These are phyloP conservation scores for Nemania sp. DNA, from an alignment of 2,329 filamentous ascomycete species.

Conservation along the genomic window DNA sequence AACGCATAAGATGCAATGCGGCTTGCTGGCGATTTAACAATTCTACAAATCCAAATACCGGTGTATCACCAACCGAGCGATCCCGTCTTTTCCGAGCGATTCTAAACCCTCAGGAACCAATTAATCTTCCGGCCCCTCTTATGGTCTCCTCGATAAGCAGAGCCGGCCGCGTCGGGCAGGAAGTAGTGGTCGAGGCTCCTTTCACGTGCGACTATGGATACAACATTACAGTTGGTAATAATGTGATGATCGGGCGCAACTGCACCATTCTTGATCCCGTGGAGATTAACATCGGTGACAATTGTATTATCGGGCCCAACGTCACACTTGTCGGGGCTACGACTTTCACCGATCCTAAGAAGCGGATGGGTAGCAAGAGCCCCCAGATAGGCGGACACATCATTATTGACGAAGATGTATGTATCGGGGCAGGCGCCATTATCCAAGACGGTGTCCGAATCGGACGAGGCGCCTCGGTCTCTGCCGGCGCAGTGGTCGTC, in stretches of 20 bases:
- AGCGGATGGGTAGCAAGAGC: conserved; percentile 73
- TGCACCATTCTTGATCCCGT: conserved; percentile 89
- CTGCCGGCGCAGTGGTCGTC: conserved; percentile 83
- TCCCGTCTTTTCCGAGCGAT: conserved; percentile 73
- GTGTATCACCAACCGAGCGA: conserved; percentile 70
- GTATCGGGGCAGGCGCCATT: conserved; percentile 75
- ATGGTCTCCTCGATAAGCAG: conserved; percentile 56
- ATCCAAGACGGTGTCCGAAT: conserved; percentile 81
- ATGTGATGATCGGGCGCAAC: conserved; percentile 80
- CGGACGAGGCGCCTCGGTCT: conserved; percentile 76
- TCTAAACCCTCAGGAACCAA: conserved; percentile 62
- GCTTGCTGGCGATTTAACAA: conserved; percentile 88
- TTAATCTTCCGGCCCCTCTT: conserved; percentile 57
- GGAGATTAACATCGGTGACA: conserved; percentile 77
- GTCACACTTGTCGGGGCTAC: conserved; percentile 83
- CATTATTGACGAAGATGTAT: conserved; percentile 82
- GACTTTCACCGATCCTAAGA: conserved; percentile 71
- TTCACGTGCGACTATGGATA: conserved; percentile 96
- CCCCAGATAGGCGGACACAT: conserved; percentile 72
- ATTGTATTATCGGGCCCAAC: conserved; percentile 77
- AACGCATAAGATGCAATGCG: conserved; percentile 81
- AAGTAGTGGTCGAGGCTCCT: conserved; percentile 79
- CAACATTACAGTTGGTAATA: conserved; percentile 85
- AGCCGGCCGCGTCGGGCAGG: conserved; percentile 69
- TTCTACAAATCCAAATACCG: conserved; percentile 72